Evolutionary conservation across 2,329 filamentous ascomycete species (phyloP).

Genomic region (Curvularia lunata): DNA sequence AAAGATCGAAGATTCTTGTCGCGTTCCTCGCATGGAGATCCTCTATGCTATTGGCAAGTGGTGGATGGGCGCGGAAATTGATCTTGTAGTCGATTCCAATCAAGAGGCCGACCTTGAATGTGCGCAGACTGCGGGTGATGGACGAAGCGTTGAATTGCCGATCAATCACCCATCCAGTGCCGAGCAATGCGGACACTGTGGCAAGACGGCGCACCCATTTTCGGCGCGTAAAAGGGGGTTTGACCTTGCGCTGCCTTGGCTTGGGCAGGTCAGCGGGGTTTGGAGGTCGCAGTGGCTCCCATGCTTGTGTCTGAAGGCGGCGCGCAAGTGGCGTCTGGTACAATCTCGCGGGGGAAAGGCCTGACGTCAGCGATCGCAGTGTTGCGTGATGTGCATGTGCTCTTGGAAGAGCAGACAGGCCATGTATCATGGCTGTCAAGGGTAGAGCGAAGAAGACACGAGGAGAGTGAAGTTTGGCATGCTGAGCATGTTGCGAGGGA

Average conservation of each 20-base stretch:
- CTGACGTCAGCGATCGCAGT: conserved; percentile 30
- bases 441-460: conserved; percentile 6
- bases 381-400: conserved; percentile 30
- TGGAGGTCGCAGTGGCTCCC: conserved; percentile 65
- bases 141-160: conserved; percentile 78
- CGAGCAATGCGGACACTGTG: conserved; percentile 65
- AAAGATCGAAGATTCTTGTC: conserved; percentile 78
- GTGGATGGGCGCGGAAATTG: conserved; percentile 85
- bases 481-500: conserved; percentile 8
- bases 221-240: conserved; percentile 71
- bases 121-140: conserved; percentile 77
- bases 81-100: conserved; percentile 95
- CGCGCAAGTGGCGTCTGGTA: conserved; percentile 29
- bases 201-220: conserved; percentile 80
- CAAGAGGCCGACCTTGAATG: conserved; percentile 78
- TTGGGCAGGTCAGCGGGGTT: conserved; percentile 76
- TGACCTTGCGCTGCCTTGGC: conserved; percentile 60
- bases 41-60: conserved; percentile 72
- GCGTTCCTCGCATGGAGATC: conserved; percentile 86
- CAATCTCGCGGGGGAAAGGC: conserved; percentile 18
- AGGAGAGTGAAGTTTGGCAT: conserved; percentile 40
- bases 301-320: conserved; percentile 45
- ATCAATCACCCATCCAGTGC: conserved; percentile 72
- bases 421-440: conserved; percentile 48
- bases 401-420: conserved; percentile 45